Conservation (phyloP, 2,329 filamentous ascomycete genomes). For the Cryphonectria radicalis region DNA sequence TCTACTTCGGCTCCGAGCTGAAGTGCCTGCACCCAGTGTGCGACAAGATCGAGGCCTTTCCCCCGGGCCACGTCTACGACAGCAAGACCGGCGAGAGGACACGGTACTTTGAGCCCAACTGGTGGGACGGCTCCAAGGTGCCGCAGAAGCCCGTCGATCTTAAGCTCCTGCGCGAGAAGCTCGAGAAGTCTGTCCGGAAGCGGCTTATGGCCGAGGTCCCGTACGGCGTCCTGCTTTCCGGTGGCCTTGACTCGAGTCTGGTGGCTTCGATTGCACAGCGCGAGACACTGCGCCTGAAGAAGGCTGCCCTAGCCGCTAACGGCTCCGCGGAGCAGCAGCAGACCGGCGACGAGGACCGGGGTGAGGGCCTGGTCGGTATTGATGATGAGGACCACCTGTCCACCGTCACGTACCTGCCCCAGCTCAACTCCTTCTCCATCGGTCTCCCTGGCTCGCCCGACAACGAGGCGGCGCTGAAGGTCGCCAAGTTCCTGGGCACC, state of each 20-base stretch:
- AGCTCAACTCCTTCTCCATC: slow-evolving; percentile 99
- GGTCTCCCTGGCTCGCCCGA: slow-evolving; percentile 92
- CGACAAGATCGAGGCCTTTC: slow-evolving; percentile 93
- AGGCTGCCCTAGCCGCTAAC: slow-evolving; percentile 61
- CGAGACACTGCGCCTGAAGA: slow-evolving; percentile 79
- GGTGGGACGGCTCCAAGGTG: slow-evolving; percentile 84
- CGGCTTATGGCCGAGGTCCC: slow-evolving; percentile 98
- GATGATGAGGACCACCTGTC: slow-evolving; percentile 89
- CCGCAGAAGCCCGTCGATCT: slow-evolving; percentile 82
- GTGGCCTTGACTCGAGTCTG: slow-evolving; percentile 92
- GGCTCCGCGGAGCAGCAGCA: slow-evolving; percentile 41
- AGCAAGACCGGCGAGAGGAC: slow-evolving; percentile 85
- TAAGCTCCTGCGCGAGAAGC: slow-evolving; percentile 76
- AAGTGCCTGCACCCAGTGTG: slow-evolving; percentile 93
- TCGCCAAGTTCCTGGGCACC: slow-evolving; percentile 94
- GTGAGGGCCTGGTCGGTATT: slow-evolving; percentile 85
- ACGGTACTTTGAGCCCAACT: slow-evolving; percentile 88
- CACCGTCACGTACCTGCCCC: slow-evolving; percentile 87
- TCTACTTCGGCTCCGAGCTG: slow-evolving; percentile 96
- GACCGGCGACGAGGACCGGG: slow-evolving; percentile 58
- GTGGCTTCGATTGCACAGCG: slow-evolving; percentile 95
- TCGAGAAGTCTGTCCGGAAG: slow-evolving; percentile 93
- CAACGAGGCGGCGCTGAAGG: slow-evolving; percentile 87
- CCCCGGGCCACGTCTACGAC: slow-evolving; percentile 94
- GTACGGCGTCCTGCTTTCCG: slow-evolving; percentile 93